Percentiles rank a stretch among this genome's conserved stretches.
Conservation (phyloP, 495 filamentous ascomycete species). For the Neurospora sp. region DNA sequence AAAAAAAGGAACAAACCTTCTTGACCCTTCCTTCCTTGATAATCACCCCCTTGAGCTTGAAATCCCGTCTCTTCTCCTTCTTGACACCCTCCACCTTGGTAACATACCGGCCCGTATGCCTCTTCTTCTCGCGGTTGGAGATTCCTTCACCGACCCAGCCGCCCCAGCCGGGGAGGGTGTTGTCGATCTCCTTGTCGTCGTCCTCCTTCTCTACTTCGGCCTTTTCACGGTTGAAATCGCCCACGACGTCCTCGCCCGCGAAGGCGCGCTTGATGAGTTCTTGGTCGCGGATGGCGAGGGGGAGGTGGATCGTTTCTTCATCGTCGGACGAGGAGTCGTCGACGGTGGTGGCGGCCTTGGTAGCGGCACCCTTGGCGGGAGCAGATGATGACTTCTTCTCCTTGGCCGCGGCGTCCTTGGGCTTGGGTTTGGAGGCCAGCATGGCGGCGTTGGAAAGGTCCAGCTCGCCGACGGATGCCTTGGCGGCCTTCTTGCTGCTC, state of each 20-base stretch:
- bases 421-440: conserved; percentile 20
- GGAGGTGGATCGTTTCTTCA: conserved; percentile 46
- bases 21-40: conserved; percentile 85
- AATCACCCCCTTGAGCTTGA: conserved; percentile 70
- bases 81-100: conserved; percentile 70
- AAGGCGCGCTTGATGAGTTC: conserved; percentile 79
- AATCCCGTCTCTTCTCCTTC: conserved; percentile 67
- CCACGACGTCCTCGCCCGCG: conserved; percentile 79
- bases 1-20: conserved; percentile 37
- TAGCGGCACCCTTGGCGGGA: neutral
- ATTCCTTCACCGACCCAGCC: conserved; percentile 75
- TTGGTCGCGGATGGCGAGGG: conserved; percentile 63
- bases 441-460: conserved; percentile 30
- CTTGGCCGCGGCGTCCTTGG: conserved; percentile 2
- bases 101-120: conserved; percentile 49
- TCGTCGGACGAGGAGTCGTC: conserved; percentile 37
- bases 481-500: conserved; percentile 12
- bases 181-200: conserved; percentile 75
- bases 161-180: conserved; percentile 88
- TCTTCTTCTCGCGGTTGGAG: conserved; percentile 46
- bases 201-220: conserved; percentile 61
- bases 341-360: conserved; percentile 4
- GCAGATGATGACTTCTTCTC: neutral
- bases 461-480: conserved; percentile 21
- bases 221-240: conserved; percentile 77